phyloP scores from a whole-genome alignment of 2,329 filamentous ascomycete species.

The Fusarium continuum region DNA sequence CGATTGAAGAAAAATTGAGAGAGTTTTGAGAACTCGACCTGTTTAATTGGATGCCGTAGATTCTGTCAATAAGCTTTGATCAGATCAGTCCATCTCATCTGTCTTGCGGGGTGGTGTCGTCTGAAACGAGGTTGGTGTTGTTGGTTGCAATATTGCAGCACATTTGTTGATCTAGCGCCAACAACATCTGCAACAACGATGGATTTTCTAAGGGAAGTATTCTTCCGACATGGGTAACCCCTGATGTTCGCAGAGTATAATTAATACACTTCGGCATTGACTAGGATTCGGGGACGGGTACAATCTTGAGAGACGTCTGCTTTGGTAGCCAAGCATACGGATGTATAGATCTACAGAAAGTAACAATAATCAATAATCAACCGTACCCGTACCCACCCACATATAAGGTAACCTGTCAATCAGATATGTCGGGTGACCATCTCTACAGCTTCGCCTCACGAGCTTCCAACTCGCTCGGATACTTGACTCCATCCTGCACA shows the following conservation, averaged over 20 bases:
- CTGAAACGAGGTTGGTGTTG: constrained; percentile 7
- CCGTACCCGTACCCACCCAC: too few species aligned
- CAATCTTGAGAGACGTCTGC: background rate
- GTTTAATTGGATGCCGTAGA: background rate
- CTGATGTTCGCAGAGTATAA: background rate
- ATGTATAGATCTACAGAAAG: background rate
- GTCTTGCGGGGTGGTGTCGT: background rate
- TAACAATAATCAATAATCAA: background rate
- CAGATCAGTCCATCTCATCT: background rate
- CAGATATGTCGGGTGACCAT: background rate
- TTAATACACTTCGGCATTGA: background rate
- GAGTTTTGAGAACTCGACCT: background rate
- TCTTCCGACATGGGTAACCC: background rate
- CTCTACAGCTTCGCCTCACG: constrained; percentile 28
- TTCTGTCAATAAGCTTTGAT: background rate
- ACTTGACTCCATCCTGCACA: constrained; percentile 4
- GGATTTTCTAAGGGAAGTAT: background rate
- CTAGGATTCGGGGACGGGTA: background rate
- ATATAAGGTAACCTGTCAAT: background rate
- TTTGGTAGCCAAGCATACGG: background rate
- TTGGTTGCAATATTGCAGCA: constrained; percentile 4
- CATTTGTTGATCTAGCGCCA: constrained; percentile 15
- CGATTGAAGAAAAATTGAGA: too few species aligned
- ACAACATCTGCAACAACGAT: constrained; percentile 21
- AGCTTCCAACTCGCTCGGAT: constrained; percentile 41